Base-by-base conservation (phyloP, 2,329 filamentous ascomycete species). In the Diaporthe longicolla region DNA sequence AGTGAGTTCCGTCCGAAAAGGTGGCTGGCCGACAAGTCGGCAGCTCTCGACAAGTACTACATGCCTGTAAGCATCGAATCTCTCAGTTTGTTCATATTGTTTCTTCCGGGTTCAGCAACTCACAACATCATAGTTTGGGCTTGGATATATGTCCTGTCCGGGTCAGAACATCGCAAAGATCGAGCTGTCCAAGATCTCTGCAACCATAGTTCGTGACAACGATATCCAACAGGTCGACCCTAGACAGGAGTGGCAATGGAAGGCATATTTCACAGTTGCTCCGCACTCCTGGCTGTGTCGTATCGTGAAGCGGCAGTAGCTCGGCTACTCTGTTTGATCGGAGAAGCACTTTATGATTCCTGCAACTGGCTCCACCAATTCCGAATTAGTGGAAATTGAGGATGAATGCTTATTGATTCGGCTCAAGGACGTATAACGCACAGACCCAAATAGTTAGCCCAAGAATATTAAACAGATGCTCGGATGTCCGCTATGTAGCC, bases 1-100 rank as follows among this genome's bases (percentile, higher is more conserved):
- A 26, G 75, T 6, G 75, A 76, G 61, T 80, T 76, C 48, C 76
- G 72, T 21, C 78, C 78, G 6, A 76, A 79, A 9, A 73, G 78
- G 37, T 80, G 78, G 78, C 69, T 81, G 19, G 52, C 37, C 1
- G 68, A 75, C 26, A 70, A 73, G 29, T 76, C 74, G 24, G 65
- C 61, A 17, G 24, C 68, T 32, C 61, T 76, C 50, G 73, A 79
- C 35, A 78, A 77, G 54, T 55, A n/a, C 35, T 73, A 52, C n/a
- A 32, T 69, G 13, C 69, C 74, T 21, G 54, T 70, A 59, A 59
- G 68, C 3, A 17, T 13, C 11, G 19, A 6, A 58, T 77, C 65
- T 24, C 76, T 70, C 52, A 74, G 76, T 17, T 75, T 75, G 17
- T 76, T 79, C 2, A 26, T 19, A 9, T 21, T 19, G 21, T 35